Evolutionary conservation across 768 basidiomycete genomes (phyloP).

Genomic region (Mycena amicta): DNA sequence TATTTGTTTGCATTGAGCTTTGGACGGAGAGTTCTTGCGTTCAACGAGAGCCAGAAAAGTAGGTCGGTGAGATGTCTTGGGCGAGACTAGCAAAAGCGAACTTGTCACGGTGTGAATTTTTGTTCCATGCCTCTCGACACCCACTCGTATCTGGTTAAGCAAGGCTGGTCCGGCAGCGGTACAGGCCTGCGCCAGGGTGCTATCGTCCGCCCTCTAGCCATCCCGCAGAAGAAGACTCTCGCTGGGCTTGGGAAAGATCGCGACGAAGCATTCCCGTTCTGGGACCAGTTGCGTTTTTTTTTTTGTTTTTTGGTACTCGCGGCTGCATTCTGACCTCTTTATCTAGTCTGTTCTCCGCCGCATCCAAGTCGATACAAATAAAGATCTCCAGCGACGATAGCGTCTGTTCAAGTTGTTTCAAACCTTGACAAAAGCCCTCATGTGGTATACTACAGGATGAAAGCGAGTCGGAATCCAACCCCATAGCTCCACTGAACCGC

Average conservation of each 20-base stretch:
- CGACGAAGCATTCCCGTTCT: constrained; percentile 96
- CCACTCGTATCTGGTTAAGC: constrained; percentile 70
- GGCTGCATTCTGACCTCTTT: background rate
- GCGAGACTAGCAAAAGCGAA: no score
- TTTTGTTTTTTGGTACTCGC: background rate
- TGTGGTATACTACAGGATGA: background rate
- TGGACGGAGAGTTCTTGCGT: no score
- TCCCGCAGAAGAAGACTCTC: constrained; percentile 85
- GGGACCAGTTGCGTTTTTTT: constrained; percentile 84
- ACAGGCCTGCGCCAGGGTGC: constrained; percentile 84
- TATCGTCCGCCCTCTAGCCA: constrained; percentile 72
- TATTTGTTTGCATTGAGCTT: no score
- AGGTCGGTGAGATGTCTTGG: no score
- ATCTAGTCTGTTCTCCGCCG: constrained; percentile 76
- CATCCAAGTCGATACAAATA: constrained; percentile 81
- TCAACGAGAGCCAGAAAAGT: no score
- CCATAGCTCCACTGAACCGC: constrained; percentile 43
- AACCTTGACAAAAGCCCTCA: no score
- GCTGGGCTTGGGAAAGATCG: constrained; percentile 89
- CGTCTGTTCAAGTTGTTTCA: constrained; percentile 27
- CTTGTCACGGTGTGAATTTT: no score
- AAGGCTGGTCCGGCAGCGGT: constrained; percentile 90
- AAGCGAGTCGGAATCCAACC: background rate
- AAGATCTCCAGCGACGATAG: constrained; percentile 58
- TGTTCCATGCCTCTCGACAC: constrained; percentile 67